Conservation (phyloP, 2,329 filamentous ascomycete genomes). For the Pseudocercospora eumusae region DNA sequence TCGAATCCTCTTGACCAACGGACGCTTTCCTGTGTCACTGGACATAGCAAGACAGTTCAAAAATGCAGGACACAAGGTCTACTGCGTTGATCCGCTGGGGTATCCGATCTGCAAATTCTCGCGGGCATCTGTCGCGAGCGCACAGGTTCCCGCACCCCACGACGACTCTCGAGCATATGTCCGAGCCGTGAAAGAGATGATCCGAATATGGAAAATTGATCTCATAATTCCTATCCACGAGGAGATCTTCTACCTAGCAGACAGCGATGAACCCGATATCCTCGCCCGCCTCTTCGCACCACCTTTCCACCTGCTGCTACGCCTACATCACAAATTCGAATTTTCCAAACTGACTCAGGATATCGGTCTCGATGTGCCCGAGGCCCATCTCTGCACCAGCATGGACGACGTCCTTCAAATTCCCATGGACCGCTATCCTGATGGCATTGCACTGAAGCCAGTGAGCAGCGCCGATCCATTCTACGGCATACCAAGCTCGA, state of each 20-base stretch:
- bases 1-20: slow-evolving; percentile 26
- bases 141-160: slow-evolving; percentile 25
- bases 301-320: slow-evolving; percentile 31
- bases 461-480: background rate
- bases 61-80: slow-evolving; percentile 24
- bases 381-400: slow-evolving; percentile 32
- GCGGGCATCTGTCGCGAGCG: slow-evolving; percentile 16
- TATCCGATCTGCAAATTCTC: slow-evolving; percentile 29
- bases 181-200: slow-evolving; percentile 23
- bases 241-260: slow-evolving; percentile 39
- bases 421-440: slow-evolving; percentile 27
- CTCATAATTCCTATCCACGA: slow-evolving; percentile 38
- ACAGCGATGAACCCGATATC: slow-evolving; percentile 32
- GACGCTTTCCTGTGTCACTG: slow-evolving; percentile 28
- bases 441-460: slow-evolving; percentile 36
- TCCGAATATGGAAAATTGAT: slow-evolving; percentile 25
- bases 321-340: slow-evolving; percentile 39
- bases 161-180: slow-evolving; percentile 24
- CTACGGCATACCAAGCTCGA: too few species aligned
- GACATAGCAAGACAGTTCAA: slow-evolving; percentile 26
- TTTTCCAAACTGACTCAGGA: slow-evolving; percentile 32
- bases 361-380: slow-evolving; percentile 33
- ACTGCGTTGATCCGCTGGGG: slow-evolving; percentile 25
- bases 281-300: slow-evolving; percentile 35
- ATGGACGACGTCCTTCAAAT: slow-evolving; percentile 26